Evolutionary conservation across 192 early-diverging fungal genomes (phyloP), one percentile per base, ranked within the genome.

Genomic region (Lobosporangium transversale): DNA sequence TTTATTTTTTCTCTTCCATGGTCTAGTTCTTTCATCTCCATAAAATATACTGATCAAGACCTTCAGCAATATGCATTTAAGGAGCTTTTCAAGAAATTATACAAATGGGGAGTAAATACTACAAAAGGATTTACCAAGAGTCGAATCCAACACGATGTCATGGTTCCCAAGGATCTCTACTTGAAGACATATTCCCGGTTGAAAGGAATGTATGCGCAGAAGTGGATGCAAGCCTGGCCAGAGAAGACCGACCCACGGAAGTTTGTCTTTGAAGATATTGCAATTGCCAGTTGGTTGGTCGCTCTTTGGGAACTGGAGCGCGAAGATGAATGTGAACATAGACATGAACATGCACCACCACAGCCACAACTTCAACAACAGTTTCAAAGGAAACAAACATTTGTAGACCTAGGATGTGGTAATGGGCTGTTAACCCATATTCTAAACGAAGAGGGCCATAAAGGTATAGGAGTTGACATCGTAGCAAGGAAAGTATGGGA

Each of bases 191-290:
- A 94, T 37, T 70, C 81, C 15, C 62, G 79, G 23, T 74, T 95
- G 8, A 95, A 95, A 62, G 70, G 71, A 21, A 89, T 80, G 43
- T 89, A 95, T 67, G 89, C 87, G 7, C 62, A 80, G 20, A 62
- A 81, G 56, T 88, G 89, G 85, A 88, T 95, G 6, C 73, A 81
- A 50, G 84, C 82, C 33, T 95, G 94, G 94, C 82, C 91, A 0
- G 93, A 94, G 65, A 88, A 89, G 70, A 94, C 93, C 1, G 94
- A 95, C 65, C 89, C 94, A 3, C 75, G 70, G 42, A 95, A 95
- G 60, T 92, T 91, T 82, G 91, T 95, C 9, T 93, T 86, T 74
- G 94, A 95, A 79, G 94, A 95, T 60, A 89, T 95, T 70, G 90
- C 88, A 2, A 95, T 95, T 62, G 93, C 94, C 24, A 90, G 88